Percentiles rank a stretch among this genome's conserved stretches.
These are phyloP conservation scores for Aspergillus tamarii DNA, from an alignment of 2,329 filamentous ascomycete genomes.

Conservation along the genomic window DNA sequence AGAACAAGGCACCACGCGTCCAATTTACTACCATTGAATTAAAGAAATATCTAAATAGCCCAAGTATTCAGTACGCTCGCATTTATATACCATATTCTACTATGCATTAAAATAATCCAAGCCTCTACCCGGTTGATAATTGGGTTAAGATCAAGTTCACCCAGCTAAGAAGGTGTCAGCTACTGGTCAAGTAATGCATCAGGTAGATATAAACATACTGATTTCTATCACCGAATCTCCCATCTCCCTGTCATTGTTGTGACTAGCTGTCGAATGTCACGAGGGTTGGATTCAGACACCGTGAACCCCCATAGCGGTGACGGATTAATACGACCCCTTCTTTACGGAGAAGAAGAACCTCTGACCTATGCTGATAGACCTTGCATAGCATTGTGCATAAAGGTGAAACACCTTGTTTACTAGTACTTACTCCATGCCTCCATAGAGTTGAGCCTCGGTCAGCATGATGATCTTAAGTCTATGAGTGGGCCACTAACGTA, in stretches of 20 bases:
- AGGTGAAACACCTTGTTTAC: too few species aligned
- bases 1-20: too few species aligned
- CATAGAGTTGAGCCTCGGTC: too few species aligned
- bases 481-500: too few species aligned
- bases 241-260: not conserved
- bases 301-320: not conserved
- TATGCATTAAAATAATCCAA: too few species aligned
- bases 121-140: too few species aligned
- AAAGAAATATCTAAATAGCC: too few species aligned
- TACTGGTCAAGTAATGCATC: fast-evolving
- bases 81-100: too few species aligned
- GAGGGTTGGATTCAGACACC: not conserved
- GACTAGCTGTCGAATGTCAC: not conserved
- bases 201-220: not conserved
- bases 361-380: not conserved
- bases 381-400: not conserved
- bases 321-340: not conserved
- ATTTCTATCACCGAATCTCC: not conserved
- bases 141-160: too few species aligned
- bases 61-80: too few species aligned
- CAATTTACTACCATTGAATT: too few species aligned
- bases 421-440: too few species aligned
- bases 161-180: not conserved
- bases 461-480: not conserved
- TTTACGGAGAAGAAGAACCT: not conserved